These are phyloP conservation scores for Pyricularia sp. DNA, from an alignment of 2,329 filamentous ascomycete genomes.

Conservation along the genomic window DNA sequence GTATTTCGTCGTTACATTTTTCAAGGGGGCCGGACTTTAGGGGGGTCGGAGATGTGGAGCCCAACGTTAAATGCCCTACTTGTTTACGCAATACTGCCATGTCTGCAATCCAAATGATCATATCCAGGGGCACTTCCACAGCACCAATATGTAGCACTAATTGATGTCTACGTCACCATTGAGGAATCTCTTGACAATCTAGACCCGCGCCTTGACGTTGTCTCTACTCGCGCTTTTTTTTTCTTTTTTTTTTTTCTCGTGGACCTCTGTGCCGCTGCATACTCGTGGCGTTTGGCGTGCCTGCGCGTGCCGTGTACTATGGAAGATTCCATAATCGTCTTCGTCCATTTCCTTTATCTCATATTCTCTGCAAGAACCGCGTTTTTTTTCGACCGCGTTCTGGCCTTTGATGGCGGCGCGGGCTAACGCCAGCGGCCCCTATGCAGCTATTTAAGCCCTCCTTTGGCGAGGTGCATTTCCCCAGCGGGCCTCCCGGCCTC, in stretches of 20 bases:
- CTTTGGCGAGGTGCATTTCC: background rate
- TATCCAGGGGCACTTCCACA: background rate
- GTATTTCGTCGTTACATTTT: too few species aligned
- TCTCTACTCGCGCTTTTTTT: background rate
- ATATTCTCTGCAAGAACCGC: background rate
- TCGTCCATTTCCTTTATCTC: background rate
- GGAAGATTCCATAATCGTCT: background rate
- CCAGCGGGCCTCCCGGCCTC: background rate
- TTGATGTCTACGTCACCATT: background rate
- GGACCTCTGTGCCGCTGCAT: background rate
- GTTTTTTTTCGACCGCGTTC: background rate
- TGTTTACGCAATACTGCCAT: background rate
- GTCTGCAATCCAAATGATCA: background rate
- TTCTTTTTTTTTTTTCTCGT: background rate
- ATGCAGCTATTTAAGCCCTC: background rate
- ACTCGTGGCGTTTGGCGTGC: background rate
- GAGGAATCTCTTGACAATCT: background rate
- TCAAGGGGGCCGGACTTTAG: background rate
- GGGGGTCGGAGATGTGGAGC: too few species aligned
- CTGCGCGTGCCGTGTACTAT: background rate
- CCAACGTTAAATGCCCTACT: background rate
- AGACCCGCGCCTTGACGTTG: background rate
- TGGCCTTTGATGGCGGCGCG: background rate
- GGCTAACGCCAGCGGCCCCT: background rate
- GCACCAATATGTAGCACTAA: background rate